Evolutionary conservation across 2,329 filamentous ascomycete species (phyloP).

Genomic region (Xylaria hypoxylon): DNA sequence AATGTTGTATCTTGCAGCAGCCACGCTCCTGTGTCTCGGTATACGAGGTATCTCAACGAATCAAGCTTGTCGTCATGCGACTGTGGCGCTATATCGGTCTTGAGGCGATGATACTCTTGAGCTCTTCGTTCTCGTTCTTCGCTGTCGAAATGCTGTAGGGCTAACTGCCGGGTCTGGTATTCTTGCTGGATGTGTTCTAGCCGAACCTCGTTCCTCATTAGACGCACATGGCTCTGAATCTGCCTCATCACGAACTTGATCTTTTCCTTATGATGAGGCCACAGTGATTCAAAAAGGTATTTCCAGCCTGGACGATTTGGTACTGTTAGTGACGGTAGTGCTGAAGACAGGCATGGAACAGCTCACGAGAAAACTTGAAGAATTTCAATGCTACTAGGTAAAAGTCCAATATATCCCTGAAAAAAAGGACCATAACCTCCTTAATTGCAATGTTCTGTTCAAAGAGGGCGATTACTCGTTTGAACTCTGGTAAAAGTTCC

Average conservation of each 20-base stretch:
- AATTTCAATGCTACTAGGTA: conserved; percentile 50
- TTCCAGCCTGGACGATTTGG: conserved; percentile 42
- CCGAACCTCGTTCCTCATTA: conserved; percentile 39
- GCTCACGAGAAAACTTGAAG: conserved; percentile 49
- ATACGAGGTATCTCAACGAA: not conserved
- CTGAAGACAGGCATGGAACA: not conserved
- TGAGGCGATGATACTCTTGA: conserved; percentile 17
- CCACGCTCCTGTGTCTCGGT: conserved; percentile 11
- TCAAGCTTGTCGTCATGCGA: conserved; percentile 1
- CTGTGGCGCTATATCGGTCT: not conserved
- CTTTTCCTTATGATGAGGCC: conserved; percentile 47
- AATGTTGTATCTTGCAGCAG: not conserved
- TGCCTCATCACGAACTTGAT: conserved; percentile 34
- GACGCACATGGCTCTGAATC: conserved; percentile 34
- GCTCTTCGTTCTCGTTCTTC: conserved; percentile 19
- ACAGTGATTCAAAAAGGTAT: conserved; percentile 48
- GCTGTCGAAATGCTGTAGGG: conserved; percentile 29
- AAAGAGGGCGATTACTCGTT: conserved; percentile 40
- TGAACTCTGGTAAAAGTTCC: conserved; percentile 46
- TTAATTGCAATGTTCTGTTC: conserved; percentile 43
- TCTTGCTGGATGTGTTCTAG: conserved; percentile 40
- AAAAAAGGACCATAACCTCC: conserved; percentile 51
- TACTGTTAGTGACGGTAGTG: not conserved
- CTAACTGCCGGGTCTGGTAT: conserved; percentile 31
- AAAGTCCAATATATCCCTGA: conserved; percentile 53